A percentile compares a stretch with the other conserved stretches of the same genome.
Evolutionary conservation across 352 stramenopile species (phyloP).

Genomic region (Blastocystis hominis): DNA sequence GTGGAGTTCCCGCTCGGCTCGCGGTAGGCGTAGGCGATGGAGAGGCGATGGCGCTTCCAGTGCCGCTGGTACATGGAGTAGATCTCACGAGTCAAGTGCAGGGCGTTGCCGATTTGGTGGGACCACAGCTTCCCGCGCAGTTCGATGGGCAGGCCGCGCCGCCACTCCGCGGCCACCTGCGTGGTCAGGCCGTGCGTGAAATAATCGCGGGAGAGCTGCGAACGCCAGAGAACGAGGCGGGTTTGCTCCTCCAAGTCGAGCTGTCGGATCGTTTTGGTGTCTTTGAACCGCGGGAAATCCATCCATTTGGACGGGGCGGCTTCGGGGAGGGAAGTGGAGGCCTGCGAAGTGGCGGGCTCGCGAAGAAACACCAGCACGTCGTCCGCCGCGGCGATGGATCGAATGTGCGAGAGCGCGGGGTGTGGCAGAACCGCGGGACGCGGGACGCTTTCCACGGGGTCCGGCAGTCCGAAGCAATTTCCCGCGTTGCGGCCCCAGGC

Average conservation of each 20-base stretch:
- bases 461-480: not conserved
- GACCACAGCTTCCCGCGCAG: not conserved
- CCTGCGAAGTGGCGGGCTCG: not conserved
- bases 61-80: slow-evolving; percentile 1
- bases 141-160: not conserved
- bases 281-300: not conserved
- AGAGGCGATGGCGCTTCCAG: not conserved
- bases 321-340: not conserved
- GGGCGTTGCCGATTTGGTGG: not conserved
- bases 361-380: not conserved
- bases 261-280: not conserved
- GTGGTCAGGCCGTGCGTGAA: not conserved
- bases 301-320: not conserved
- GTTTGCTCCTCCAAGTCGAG: not conserved
- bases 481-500: not conserved
- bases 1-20: not conserved
- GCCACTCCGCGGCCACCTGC: not conserved
- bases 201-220: not conserved
- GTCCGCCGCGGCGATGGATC: not conserved
- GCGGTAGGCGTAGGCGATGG: not conserved
- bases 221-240: not conserved
- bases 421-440: not conserved
- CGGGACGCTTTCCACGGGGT: not conserved
- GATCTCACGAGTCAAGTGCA: slow-evolving; percentile 1
- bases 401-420: not conserved